Conservation (phyloP, 768 basidiomycete genomes). For the Pholiota microspora region DNA sequence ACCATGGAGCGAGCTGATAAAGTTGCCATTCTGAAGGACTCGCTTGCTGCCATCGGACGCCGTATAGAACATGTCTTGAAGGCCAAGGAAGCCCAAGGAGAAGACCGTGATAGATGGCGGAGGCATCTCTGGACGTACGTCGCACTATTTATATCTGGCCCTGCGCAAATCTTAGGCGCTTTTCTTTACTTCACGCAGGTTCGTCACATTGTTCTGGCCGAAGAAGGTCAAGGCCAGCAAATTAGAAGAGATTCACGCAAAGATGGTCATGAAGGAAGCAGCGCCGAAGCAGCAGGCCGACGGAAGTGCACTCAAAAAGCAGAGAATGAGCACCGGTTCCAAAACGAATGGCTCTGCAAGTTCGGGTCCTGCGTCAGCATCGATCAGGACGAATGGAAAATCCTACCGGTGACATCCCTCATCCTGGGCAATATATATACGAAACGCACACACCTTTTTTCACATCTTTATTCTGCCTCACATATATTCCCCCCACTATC, state of each 20-base stretch:
- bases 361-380: slow-evolving; percentile 39
- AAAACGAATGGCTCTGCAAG: slow-evolving; percentile 52
- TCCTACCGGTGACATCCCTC: slow-evolving; percentile 45
- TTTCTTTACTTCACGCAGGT: slow-evolving; percentile 42
- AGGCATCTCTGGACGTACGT: slow-evolving; percentile 97
- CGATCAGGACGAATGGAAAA: slow-evolving; percentile 60
- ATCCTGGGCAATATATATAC: not conserved
- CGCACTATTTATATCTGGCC: not conserved
- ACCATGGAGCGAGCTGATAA: slow-evolving; percentile 95
- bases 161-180: slow-evolving; percentile 7
- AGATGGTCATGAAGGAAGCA: slow-evolving; percentile 90
- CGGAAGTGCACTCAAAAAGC: slow-evolving; percentile 51
- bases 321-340: slow-evolving; percentile 44
- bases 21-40: slow-evolving; percentile 93
- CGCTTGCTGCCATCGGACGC: slow-evolving; percentile 88
- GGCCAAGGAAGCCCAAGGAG: slow-evolving; percentile 72
- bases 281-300: slow-evolving; percentile 60
- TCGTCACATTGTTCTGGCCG: slow-evolving; percentile 96
- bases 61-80: slow-evolving; percentile 85
- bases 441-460: slow-evolving; percentile 10
- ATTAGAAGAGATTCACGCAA: slow-evolving; percentile 92
- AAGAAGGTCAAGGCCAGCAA: slow-evolving; percentile 94
- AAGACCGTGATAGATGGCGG: slow-evolving; percentile 85
- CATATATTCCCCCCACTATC: slow-evolving; percentile 12
- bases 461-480: slow-evolving; percentile 21